Base-by-base conservation (phyloP, 352 stramenopile genomes). In the Pythium aquatile region DNA sequence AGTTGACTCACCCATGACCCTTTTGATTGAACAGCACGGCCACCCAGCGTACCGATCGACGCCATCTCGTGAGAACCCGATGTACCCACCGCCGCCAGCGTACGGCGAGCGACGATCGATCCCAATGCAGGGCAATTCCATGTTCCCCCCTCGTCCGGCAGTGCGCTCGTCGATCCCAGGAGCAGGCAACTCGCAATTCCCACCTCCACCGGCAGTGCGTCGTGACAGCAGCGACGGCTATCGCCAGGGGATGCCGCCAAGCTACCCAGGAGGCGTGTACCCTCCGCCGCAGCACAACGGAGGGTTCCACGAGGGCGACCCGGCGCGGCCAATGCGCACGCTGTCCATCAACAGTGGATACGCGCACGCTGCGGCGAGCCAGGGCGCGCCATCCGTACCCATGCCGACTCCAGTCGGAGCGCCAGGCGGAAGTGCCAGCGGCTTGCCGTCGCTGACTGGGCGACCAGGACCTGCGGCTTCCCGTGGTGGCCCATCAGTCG, bases 101-200 rank as follows among this genome's bases (percentile, higher is more conserved):
- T 88, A 87, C 57, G 72, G 76, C 4, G 73, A 84, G 44, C 75
- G 72, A 17, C 77, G 78, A 62, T 93, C 85, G 17, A 89, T 93
- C 61, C 85, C 85, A 2, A 58, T 70, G 5, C 78, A 64, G 10
- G 79, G 79, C 17, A 92, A 92, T 48, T 69, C 79, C 20, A 88
- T 92, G 74, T 92, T 92, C 57, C 83, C 83, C 5, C 77, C 83
- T 16, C 79, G 79, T 32, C 49, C 73, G 11, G 63, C 57, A 2
- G 65, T 74, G 63, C 77, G 75, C 20, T 72, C 75, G 42, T 90
- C 83, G 30, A 82, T 91, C 49, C 77, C 80, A 11, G 69, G 73
- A 14, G 63, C 57, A 35, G 78, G 74, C 10, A 88, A 87, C 47
- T 44, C 77, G 35, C 77, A 87, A 58, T 88, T 88, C 48, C 76